Conservation (phyloP, 2,329 filamentous ascomycete species). For the Paracoccidioides lutzii region DNA sequence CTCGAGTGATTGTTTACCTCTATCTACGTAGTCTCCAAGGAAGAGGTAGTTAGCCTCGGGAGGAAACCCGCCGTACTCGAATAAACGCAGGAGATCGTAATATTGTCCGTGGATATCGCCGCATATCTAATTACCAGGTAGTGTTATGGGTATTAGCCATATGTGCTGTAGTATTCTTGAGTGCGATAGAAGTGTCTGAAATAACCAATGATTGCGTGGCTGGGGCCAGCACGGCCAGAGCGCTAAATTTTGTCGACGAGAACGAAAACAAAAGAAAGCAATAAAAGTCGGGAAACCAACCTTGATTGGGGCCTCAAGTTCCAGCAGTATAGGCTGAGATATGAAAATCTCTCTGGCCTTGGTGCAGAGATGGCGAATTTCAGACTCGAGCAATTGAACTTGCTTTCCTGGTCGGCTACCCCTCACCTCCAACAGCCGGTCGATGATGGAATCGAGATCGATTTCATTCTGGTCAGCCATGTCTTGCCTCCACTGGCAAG, state of each 20-base stretch:
- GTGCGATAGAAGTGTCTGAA: background rate
- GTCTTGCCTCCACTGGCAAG: slow-evolving; percentile 29
- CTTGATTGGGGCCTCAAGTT: slow-evolving; percentile 98
- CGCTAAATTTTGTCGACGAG: background rate
- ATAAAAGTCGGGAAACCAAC: slow-evolving; percentile 39
- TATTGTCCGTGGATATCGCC: slow-evolving; percentile 99
- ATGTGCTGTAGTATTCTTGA: background rate
- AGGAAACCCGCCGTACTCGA: slow-evolving; percentile 96
- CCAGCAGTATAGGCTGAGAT: slow-evolving; percentile 92
- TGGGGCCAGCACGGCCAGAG: background rate
- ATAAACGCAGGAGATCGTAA: slow-evolving; percentile 91
- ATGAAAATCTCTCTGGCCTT: slow-evolving; percentile 99
- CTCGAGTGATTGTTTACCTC: slow-evolving; percentile 97
- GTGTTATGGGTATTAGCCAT: background rate
- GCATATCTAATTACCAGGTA: slow-evolving; percentile 63
- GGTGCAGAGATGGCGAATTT: slow-evolving; percentile 95
- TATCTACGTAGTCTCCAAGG: slow-evolving; percentile 96
- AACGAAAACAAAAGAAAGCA: background rate
- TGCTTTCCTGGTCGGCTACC: slow-evolving; percentile 97
- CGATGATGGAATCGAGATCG: slow-evolving; percentile 98
- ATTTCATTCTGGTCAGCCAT: slow-evolving; percentile 79
- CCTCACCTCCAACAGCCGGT: slow-evolving; percentile 91
- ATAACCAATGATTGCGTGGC: background rate
- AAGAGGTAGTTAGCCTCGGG: slow-evolving; percentile 99
- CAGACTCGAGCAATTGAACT: slow-evolving; percentile 88